A percentile compares a stretch with the other conserved stretches of the same genome.
These are phyloP conservation scores for Vicia sativa DNA, from an alignment of 306 rosid genomes.

Conservation along the genomic window DNA sequence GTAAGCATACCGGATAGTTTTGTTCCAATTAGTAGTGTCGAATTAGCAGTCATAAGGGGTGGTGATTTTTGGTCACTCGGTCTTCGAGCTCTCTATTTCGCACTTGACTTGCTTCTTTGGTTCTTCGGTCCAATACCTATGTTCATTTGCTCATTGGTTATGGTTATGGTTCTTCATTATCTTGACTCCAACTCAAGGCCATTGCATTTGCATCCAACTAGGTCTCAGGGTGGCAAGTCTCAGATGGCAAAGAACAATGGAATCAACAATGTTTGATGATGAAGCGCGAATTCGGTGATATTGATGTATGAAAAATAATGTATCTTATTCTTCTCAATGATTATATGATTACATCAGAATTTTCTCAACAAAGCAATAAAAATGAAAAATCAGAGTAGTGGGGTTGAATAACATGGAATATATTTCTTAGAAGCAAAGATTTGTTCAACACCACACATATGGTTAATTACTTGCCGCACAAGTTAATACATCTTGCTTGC, in stretches of 20 bases:
- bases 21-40: constrained; percentile 56
- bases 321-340: constrained; percentile 9
- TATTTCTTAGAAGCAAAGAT: constrained; percentile 40
- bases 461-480: constrained; percentile 14
- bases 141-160: constrained; percentile 58
- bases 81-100: constrained; percentile 72
- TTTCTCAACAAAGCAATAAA: background rate
- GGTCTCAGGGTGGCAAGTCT: constrained; percentile 14
- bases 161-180: constrained; percentile 53
- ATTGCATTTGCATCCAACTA: constrained; percentile 39
- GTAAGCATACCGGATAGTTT: constrained; percentile 60
- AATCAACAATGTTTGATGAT: constrained; percentile 12
- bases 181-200: constrained; percentile 69
- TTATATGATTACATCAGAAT: background rate
- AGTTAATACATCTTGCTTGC: constrained; percentile 12
- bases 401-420: constrained; percentile 5
- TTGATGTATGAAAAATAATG: constrained; percentile 15
- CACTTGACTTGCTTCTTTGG: constrained; percentile 73
- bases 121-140: constrained; percentile 89
- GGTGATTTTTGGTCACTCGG: constrained; percentile 82
- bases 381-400: background rate
- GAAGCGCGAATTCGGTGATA: background rate
- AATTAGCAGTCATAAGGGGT: constrained; percentile 70
- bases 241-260: constrained; percentile 27
- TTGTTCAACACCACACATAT: background rate